Conservation (phyloP, 257 asterid species). For the Perilla frutescens region DNA sequence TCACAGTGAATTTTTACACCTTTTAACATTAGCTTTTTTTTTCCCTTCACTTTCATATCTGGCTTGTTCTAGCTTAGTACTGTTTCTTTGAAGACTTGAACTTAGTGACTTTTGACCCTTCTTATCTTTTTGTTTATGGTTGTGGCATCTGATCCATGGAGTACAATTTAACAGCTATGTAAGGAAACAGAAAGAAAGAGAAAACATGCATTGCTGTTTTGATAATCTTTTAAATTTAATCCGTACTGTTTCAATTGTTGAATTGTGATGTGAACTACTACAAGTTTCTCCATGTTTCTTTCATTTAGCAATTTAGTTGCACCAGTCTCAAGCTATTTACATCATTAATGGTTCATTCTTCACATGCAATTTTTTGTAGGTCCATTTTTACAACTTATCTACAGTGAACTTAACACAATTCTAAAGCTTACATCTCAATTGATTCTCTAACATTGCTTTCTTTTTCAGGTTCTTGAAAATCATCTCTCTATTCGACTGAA, state of each 20-base stretch:
- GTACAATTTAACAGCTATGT: not conserved
- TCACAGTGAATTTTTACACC: not conserved
- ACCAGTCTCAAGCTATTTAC: not conserved
- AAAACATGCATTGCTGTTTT: not conserved
- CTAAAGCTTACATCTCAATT: not conserved
- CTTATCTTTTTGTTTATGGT: not conserved
- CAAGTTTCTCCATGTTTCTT: slow-evolving; percentile 19
- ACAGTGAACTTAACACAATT: not conserved
- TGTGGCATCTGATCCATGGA: not conserved
- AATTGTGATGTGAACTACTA: slow-evolving; percentile 18
- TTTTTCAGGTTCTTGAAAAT: slow-evolving; percentile 36
- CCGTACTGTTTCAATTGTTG: slow-evolving; percentile 16
- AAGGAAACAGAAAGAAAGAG: not conserved
- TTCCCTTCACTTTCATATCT: slow-evolving; percentile 19
- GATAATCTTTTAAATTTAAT: not conserved
- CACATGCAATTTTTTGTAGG: not conserved
- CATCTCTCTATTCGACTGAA: slow-evolving; percentile 26
- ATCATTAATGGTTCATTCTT: not conserved
- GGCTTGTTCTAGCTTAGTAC: slow-evolving; percentile 2
- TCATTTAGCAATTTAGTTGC: not conserved
- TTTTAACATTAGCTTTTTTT: not conserved
- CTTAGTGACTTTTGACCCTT: not conserved
- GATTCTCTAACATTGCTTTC: slow-evolving; percentile 23
- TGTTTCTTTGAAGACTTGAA: slow-evolving; percentile 10
- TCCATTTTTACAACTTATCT: slow-evolving; percentile 13